Base-by-base conservation (phyloP, 1,284 basidiomycete species). In the Melampsora abietis-canadensis region DNA sequence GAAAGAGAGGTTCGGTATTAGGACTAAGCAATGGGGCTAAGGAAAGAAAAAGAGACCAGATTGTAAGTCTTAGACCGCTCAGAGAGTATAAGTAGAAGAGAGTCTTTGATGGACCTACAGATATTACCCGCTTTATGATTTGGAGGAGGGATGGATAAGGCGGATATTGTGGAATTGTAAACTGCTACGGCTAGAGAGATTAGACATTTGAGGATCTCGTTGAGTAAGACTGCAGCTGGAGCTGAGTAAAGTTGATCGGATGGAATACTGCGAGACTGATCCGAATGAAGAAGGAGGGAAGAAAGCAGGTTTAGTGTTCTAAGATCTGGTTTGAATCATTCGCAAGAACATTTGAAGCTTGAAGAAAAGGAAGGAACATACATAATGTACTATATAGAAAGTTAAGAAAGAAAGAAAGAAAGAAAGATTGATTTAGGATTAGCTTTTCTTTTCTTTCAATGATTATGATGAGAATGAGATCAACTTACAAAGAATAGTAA, bases 401-500 rank as follows among this genome's bases (percentile, higher is more conserved):
- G 1, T 27, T 27, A 14, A 66, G 48, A 37, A 31, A 19, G 27
- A 46, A 51, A 48, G 67, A 59, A 37, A 30, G 48, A 37, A 31
- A 19, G 27, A 46, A 51, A 48, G 67, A 59, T 24, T 17, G 44
- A 61, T 17, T 21, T 57, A 48, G 30, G 14, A 48, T n/a, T 8
- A 74, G 69, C 24, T 24, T 14, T n/a, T 46, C 6, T 6, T 37
- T 37, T 4, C 27, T 27, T 27, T 27, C 27, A 6, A 10, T 64
- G 37, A 46, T 64, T 10, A 19, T 2, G 37, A 30, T 8, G 12
- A 57, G 0, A 24, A 1, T 15, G 40, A 12, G 27, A 77, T 79
- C 83, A 94, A 92, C 84, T 94, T 92, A 91, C 96, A 93, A 81
- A 96, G 90, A 81, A 96, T 88, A 57, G 92, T 90, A 76, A 96